phyloP scores from a whole-genome alignment of 768 basidiomycete species.

The Trametes villosa region DNA sequence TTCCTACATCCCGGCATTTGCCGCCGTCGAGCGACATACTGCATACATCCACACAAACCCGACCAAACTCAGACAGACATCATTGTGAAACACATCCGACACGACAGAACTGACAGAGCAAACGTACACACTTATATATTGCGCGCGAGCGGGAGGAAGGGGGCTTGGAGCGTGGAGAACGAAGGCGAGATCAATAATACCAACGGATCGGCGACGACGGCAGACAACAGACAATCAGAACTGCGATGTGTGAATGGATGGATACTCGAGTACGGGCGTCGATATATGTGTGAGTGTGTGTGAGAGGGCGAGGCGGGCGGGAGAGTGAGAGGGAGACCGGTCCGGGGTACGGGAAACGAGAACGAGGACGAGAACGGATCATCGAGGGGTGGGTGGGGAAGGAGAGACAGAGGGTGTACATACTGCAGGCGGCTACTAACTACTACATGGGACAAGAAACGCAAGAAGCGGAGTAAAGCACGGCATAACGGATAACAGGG shows the following conservation, averaged over 20 bases:
- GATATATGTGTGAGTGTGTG: neutral
- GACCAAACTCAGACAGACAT: too few species aligned
- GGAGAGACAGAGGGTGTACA: slow-evolving; percentile 3
- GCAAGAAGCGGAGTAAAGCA: neutral
- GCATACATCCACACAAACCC: neutral
- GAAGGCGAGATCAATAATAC: slow-evolving; percentile 14
- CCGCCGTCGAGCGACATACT: too few species aligned
- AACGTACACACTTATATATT: slow-evolving; percentile 23
- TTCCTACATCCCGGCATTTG: too few species aligned
- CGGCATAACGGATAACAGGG: neutral
- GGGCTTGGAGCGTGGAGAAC: neutral
- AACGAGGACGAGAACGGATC: neutral
- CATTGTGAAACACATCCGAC: too few species aligned
- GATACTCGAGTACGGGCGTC: neutral
- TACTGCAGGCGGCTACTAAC: slow-evolving; percentile 12
- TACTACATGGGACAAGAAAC: slow-evolving; percentile 18
- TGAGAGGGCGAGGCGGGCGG: neutral
- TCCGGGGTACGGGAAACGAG: slow-evolving; percentile 1
- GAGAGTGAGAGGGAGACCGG: slow-evolving; percentile 1
- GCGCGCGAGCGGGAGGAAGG: neutral
- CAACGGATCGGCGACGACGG: slow-evolving; percentile 5
- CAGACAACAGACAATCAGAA: neutral
- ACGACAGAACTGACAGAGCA: neutral
- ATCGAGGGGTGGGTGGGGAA: neutral
- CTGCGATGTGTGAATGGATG: neutral